A percentile compares a stretch with the other conserved stretches of the same genome.
phyloP scores from a whole-genome alignment of 2,329 filamentous ascomycete genomes.

The Fusarium nelsonii region DNA sequence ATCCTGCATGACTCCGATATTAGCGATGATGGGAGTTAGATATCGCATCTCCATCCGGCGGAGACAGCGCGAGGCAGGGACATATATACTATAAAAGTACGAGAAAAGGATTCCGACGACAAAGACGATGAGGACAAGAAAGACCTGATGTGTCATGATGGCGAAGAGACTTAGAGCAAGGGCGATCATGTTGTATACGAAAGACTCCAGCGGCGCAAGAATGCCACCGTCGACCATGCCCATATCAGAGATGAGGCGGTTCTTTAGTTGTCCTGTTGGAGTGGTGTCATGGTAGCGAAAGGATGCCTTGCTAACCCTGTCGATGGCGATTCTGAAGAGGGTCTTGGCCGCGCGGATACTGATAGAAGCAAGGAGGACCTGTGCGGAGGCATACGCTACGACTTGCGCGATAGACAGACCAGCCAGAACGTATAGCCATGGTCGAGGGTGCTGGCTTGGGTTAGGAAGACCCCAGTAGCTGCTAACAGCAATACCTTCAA shows the following conservation, averaged over 20 bases:
- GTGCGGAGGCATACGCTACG: slow-evolving; percentile 69
- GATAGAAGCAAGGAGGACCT: slow-evolving; percentile 79
- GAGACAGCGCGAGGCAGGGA: slow-evolving; percentile 86
- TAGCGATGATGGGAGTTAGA: slow-evolving; percentile 88
- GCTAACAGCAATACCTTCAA: slow-evolving; percentile 18
- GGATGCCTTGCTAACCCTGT: slow-evolving; percentile 79
- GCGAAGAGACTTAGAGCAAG: slow-evolving; percentile 81
- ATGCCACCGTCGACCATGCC: slow-evolving; percentile 91
- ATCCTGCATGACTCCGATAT: slow-evolving; percentile 89
- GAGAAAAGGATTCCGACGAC: slow-evolving; percentile 76
- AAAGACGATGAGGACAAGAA: slow-evolving; percentile 79
- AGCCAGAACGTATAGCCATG: slow-evolving; percentile 81
- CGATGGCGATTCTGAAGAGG: slow-evolving; percentile 80
- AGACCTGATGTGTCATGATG: slow-evolving; percentile 82
- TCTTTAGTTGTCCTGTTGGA: slow-evolving; percentile 90
- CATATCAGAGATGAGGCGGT: slow-evolving; percentile 90
- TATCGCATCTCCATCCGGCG: slow-evolving; percentile 91
- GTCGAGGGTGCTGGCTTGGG: slow-evolving; percentile 73
- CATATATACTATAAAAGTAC: slow-evolving; percentile 79
- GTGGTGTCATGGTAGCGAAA: slow-evolving; percentile 95
- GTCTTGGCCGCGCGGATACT: slow-evolving; percentile 81
- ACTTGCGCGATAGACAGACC: slow-evolving; percentile 73
- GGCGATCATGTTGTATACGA: slow-evolving; percentile 76
- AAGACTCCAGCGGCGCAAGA: slow-evolving; percentile 76
- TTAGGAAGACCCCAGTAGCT: slow-evolving; percentile 63